Evolutionary conservation across 768 basidiomycete genomes (phyloP).

Genomic region (Boletus bicolor): DNA sequence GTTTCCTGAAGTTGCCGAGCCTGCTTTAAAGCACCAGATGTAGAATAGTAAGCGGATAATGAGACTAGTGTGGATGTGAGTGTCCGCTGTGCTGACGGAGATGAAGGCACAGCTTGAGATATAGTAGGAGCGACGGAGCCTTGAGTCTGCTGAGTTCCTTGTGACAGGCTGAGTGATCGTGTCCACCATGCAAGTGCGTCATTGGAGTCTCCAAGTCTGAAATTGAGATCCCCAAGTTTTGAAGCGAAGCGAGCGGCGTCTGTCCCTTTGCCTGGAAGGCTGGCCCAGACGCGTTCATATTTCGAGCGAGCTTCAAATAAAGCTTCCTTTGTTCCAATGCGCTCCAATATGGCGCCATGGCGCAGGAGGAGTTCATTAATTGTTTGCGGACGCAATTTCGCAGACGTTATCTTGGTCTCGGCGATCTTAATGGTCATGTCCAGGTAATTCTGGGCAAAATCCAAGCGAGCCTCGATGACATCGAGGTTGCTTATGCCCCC

Average conservation of each 20-base stretch:
- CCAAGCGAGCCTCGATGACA: conserved; percentile 53
- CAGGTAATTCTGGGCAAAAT: conserved; percentile 53
- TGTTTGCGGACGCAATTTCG: conserved; percentile 48
- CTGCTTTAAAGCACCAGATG: conserved; percentile 49
- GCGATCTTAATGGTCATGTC: conserved; percentile 47
- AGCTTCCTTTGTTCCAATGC: conserved; percentile 50
- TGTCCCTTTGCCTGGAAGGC: conserved; percentile 36
- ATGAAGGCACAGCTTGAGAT: conserved; percentile 44
- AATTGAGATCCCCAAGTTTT: conserved; percentile 66
- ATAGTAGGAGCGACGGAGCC: conserved; percentile 24
- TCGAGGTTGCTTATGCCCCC: conserved; percentile 38
- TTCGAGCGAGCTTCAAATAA: conserved; percentile 52
- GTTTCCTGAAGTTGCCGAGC: conserved; percentile 58
- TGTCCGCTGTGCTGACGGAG: conserved; percentile 62
- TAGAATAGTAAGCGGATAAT: conserved; percentile 68
- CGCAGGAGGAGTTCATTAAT: conserved; percentile 52
- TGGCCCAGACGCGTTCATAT: conserved; percentile 58
- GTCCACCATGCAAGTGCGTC: conserved; percentile 70
- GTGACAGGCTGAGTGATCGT: conserved; percentile 48
- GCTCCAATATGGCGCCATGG: conserved; percentile 57
- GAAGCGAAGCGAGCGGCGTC: conserved; percentile 55
- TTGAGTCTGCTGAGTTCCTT: conserved; percentile 29
- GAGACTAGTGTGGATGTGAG: conserved; percentile 61
- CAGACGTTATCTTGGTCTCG: conserved; percentile 36
- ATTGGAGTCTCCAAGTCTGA: conserved; percentile 47